Base-by-base conservation (phyloP, 2,329 filamentous ascomycete species). In the Aspergillus quadricinctus region DNA sequence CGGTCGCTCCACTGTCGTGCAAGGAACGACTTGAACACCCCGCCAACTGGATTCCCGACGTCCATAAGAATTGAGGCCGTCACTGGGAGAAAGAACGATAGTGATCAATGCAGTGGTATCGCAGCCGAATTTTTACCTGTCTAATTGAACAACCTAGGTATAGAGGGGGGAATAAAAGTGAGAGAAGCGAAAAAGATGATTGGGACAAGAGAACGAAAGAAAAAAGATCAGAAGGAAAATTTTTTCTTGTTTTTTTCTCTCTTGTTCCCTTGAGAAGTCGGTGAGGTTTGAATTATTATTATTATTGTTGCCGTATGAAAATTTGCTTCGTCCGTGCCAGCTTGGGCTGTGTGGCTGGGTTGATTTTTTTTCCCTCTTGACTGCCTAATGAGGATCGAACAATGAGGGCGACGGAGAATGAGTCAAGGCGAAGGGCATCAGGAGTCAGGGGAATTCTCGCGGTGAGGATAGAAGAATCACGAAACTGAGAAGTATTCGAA, bases 51-150 rank as follows among this genome's bases (percentile, higher is more conserved):
- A 61, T 64, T 57, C 62, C 65, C 63, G 66, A 62, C 64, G 69
- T 72, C 72, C 72, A 75, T 74, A 74, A 67, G 69, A 70, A 65
- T 62, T 61, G 61, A 64, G 55, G 58, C 62, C 49, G 57, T 17
- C 43, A 27, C 43, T 27, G n/a, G 43, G 43, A 25, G 23, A 14
- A 23, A 23, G 43, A 25, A 45, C n/a, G 19, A 45, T 45, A 10
- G 41, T 8, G 17, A 8, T 37, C 31, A 17, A 17, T 17, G 3
- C 14, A n/a, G 5, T 17, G 14, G 14, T n/a, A 17, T 5, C 17
- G 14, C 31, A 17, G 31, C 31, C 31, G 31, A 7, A 7, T 3
- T 7, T 17, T 17, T 14, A 37, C 31, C 31, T 37, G 31, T 37
- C 31, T 37, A n/a, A 17, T 37, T 14, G 31, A 37, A 37, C 31